A percentile compares a stretch with the other conserved stretches of the same genome.
phyloP scores from a whole-genome alignment of 495 filamentous ascomycete species.

The Xylaria longipes region DNA sequence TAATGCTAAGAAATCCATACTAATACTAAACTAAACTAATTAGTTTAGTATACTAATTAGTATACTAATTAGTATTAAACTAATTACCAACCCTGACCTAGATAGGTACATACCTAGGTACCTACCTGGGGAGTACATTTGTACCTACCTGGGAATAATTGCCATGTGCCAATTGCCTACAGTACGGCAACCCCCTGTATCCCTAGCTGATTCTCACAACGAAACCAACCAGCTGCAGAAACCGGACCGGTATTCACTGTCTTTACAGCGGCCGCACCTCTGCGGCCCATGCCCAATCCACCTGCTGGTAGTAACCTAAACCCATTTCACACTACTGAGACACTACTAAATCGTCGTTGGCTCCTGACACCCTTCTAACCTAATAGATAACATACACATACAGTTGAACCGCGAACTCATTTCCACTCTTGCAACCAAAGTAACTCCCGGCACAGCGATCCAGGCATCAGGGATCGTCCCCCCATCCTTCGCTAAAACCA shows the following conservation, averaged over 20 bases:
- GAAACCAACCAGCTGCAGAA: background rate
- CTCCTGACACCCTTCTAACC: constrained; percentile 19
- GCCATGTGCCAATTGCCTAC: background rate
- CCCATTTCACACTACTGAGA: background rate
- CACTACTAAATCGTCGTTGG: constrained; percentile 13
- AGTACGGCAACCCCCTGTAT: background rate
- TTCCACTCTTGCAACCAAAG: background rate
- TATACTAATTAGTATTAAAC: too few species aligned
- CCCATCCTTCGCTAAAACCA: constrained; percentile 16
- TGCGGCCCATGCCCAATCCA: background rate
- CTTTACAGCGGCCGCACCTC: background rate
- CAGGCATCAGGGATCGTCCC: constrained; percentile 13
- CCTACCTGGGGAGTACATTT: background rate
- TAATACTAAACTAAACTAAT: too few species aligned
- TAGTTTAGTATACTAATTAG: too few species aligned
- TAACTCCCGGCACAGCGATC: constrained; percentile 4
- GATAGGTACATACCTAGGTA: too few species aligned
- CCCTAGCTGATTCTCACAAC: background rate
- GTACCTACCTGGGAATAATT: background rate
- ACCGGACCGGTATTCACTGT: background rate
- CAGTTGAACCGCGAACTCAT: constrained; percentile 7
- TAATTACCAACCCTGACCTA: too few species aligned
- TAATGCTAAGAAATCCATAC: too few species aligned
- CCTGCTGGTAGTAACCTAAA: constrained; percentile 4
- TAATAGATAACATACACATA: background rate